Base-by-base conservation (phyloP, 805 yeast species). In the Pichia rugopelliculosa region DNA sequence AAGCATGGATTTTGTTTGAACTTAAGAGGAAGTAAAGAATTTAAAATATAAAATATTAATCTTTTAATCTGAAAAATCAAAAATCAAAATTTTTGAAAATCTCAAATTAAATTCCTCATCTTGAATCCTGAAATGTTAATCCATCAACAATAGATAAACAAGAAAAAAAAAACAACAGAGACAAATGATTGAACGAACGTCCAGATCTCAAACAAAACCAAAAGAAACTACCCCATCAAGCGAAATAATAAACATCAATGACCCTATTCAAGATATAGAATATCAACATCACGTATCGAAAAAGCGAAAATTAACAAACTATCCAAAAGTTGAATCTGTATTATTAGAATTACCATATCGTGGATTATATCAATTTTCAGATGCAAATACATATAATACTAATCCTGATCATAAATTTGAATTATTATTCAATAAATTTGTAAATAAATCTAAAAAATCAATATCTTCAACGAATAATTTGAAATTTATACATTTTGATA, bases 341-440 rank as follows among this genome's bases (percentile, higher is more conserved):
- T 68, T 70, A n/a, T 62, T 69, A 41, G 84, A 82, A 46, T 57
- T 80, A 25, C 93, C 95, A 0, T 85, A 76, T 54, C 67, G 83
- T 43, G 93, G 93, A 0, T 74, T 84, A 0, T 64, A 85, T 18
- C 63, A 72, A 18, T 76, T 76, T 54, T 73, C 76, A 20, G 80
- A 83, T 39, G 79, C 82, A 33, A 74, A 72, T 25, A 84, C 87
- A 1, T 68, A 69, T 44, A 67, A 71, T 51, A 84, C 93, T 0
- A 73, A 74, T 37, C 95, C 95, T 0, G 73, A 73, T 1, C 55
- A 58, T 5, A 57, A 65, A 9, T 52, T 49, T 10, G 45, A 52
- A 17, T 24, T 36, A 2, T 15, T 53, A 3, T 86, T 85, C 57
- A 68, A 74, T 17, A 61, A 59, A 36, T 58, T 75, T 15, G 50